A percentile compares a stretch with the other conserved stretches of the same genome.
Evolutionary conservation across 2,329 filamentous ascomycete species (phyloP).

Genomic region (Aspergillus sp.): DNA sequence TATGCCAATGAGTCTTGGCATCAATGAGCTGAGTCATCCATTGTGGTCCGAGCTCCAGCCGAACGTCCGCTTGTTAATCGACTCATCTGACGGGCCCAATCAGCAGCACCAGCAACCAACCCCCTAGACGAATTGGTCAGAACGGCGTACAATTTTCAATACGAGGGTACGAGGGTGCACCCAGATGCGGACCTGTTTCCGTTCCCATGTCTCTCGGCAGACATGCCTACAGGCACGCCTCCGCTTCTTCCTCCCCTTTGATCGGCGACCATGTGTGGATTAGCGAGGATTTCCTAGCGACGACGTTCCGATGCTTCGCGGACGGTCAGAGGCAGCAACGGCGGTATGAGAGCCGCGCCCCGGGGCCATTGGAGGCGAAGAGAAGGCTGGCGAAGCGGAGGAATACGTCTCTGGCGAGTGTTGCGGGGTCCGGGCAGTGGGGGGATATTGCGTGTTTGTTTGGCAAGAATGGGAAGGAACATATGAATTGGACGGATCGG

Average conservation of each 20-base stretch:
- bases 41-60: neutral
- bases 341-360: constrained; percentile 53
- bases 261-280: constrained; percentile 37
- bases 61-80: constrained; percentile 1
- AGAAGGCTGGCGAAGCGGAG: constrained; percentile 48
- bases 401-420: constrained; percentile 43
- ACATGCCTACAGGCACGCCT: constrained; percentile 34
- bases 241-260: constrained; percentile 17
- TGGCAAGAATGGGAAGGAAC: constrained; percentile 33
- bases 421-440: constrained; percentile 17
- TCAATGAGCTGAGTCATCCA: too few species aligned
- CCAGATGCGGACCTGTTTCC: constrained; percentile 13
- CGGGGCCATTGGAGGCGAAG: constrained; percentile 55
- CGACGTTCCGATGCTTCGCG: constrained; percentile 42
- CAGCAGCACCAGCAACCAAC: too few species aligned
- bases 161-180: constrained; percentile 12
- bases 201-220: constrained; percentile 35
- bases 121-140: too few species aligned
- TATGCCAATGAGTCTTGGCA: too few species aligned
- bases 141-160: too few species aligned
- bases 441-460: constrained; percentile 36
- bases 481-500: constrained; percentile 29
- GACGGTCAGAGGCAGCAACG: constrained; percentile 30
- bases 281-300: constrained; percentile 37
- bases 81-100: constrained; percentile 4